Evolutionary conservation across 169 alveolate species (phyloP).

Genomic region (Besnoitia besnoiti): DNA sequence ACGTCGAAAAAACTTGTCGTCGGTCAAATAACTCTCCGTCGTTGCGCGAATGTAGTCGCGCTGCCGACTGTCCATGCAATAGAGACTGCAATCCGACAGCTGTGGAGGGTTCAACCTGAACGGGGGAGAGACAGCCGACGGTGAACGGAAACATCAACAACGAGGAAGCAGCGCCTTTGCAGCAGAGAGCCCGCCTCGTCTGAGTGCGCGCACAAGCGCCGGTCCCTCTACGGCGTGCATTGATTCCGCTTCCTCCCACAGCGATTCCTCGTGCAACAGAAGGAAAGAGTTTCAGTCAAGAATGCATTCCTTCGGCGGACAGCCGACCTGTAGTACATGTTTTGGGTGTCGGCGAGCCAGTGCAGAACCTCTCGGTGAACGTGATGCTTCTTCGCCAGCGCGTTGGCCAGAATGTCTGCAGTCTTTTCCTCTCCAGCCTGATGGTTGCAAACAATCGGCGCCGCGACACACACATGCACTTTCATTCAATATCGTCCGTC

Average conservation of each 20-base stretch:
- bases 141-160: background rate
- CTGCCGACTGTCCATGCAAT: background rate
- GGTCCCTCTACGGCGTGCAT: too few species aligned
- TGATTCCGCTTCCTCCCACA: too few species aligned
- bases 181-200: too few species aligned
- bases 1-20: background rate
- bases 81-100: background rate
- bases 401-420: background rate
- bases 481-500: too few species aligned
- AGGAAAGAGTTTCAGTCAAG: too few species aligned
- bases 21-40: background rate
- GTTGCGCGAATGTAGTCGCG: background rate
- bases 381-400: background rate
- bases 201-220: too few species aligned
- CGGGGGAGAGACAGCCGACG: background rate
- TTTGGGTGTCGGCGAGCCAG: constrained; percentile 53
- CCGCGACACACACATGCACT: too few species aligned
- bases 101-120: background rate
- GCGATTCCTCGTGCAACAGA: too few species aligned
- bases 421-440: background rate
- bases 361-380: constrained; percentile 57
- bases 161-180: too few species aligned
- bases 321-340: constrained; percentile 53
- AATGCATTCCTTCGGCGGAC: too few species aligned
- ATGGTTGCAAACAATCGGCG: too few species aligned